A percentile compares a stretch with the other conserved stretches of the same genome.
Evolutionary conservation across 2,329 filamentous ascomycete species (phyloP).

Genomic region (Simplicillium aogashimaense): DNA sequence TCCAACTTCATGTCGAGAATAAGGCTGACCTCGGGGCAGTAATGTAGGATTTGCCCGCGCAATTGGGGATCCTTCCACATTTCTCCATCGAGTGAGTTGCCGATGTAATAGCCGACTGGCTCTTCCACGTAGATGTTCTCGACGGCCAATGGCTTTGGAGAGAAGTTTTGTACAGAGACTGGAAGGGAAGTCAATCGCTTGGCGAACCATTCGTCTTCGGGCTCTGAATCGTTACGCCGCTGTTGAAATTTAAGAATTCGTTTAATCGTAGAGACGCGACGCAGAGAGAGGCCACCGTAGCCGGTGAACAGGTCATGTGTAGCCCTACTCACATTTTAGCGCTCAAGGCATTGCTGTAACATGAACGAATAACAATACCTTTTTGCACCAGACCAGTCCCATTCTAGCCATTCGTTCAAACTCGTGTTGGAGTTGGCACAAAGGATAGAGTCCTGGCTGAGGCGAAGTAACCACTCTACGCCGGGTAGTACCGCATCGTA

Average conservation of each 20-base stretch:
- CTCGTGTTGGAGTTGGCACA: conserved; percentile 42
- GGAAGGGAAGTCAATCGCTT: conserved; percentile 36
- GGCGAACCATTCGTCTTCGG: conserved; percentile 48
- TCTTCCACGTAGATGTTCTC: conserved; percentile 38
- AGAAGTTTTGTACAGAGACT: conserved; percentile 19
- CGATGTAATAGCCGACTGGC: conserved; percentile 46
- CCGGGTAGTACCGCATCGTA: conserved; percentile 40
- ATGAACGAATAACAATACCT: conserved; percentile 21
- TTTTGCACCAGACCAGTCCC: conserved; percentile 43
- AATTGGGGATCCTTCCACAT: conserved; percentile 35
- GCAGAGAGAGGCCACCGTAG: too few relatives aligned
- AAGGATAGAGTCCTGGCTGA: conserved; percentile 44
- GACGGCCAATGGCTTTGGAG: conserved; percentile 33
- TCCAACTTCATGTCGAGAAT: conserved; percentile 48
- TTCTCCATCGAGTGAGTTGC: conserved; percentile 25
- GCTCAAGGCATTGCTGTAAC: conserved; percentile 17
- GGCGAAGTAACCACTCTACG: conserved; percentile 45
- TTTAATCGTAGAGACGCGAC: conserved; percentile 28
- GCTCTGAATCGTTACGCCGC: conserved; percentile 37
- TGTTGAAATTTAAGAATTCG: conserved; percentile 37
- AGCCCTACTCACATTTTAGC: too few relatives aligned
- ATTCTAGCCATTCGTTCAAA: conserved; percentile 43
- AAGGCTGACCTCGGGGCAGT: conserved; percentile 46
- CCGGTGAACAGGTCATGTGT: too few relatives aligned
- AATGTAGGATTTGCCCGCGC: conserved; percentile 38